A percentile compares a stretch with the other conserved stretches of the same genome.
Conservation (phyloP, 768 basidiomycete genomes). For the Leucogyrophana mollusca region DNA sequence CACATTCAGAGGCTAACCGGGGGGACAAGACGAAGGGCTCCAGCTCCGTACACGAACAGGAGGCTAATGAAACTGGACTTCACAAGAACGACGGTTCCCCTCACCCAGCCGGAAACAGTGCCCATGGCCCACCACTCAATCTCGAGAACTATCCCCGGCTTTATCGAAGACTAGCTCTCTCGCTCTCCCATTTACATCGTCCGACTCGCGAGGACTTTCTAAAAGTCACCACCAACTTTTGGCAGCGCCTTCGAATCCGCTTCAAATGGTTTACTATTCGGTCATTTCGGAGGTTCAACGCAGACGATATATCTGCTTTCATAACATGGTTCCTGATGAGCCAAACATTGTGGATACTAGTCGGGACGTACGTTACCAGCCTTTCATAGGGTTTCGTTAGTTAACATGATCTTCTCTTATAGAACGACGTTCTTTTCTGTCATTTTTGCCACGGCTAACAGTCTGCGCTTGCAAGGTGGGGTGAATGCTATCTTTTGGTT, state of each 20-base stretch:
- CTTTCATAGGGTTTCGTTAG: neutral
- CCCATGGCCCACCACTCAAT: slow-evolving; percentile 31
- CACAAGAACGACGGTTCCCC: neutral
- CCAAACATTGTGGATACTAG: slow-evolving; percentile 91
- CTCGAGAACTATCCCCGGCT: slow-evolving; percentile 77
- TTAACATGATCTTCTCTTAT: slow-evolving; percentile 4
- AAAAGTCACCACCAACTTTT: slow-evolving; percentile 82
- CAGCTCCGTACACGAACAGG: slow-evolving; percentile 10
- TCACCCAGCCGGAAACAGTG: slow-evolving; percentile 1
- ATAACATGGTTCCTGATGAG: slow-evolving; percentile 95
- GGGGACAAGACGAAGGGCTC: neutral
- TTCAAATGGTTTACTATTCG: slow-evolving; percentile 98
- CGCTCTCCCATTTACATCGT: slow-evolving; percentile 71
- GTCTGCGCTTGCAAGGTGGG: slow-evolving; percentile 79
- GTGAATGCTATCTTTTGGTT: neutral
- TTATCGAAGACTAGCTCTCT: slow-evolving; percentile 74
- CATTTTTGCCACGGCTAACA: slow-evolving; percentile 86
- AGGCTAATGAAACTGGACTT: slow-evolving; percentile 10
- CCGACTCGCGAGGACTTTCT: slow-evolving; percentile 91
- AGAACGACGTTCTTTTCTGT: slow-evolving; percentile 97
- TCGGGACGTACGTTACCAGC: slow-evolving; percentile 56
- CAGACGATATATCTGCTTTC: slow-evolving; percentile 96
- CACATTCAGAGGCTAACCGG: neutral
- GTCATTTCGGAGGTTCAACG: slow-evolving; percentile 92
- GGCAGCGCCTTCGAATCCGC: slow-evolving; percentile 85